Evolutionary conservation across 805 yeast species (phyloP).

Genomic region (Candida quercuum): DNA sequence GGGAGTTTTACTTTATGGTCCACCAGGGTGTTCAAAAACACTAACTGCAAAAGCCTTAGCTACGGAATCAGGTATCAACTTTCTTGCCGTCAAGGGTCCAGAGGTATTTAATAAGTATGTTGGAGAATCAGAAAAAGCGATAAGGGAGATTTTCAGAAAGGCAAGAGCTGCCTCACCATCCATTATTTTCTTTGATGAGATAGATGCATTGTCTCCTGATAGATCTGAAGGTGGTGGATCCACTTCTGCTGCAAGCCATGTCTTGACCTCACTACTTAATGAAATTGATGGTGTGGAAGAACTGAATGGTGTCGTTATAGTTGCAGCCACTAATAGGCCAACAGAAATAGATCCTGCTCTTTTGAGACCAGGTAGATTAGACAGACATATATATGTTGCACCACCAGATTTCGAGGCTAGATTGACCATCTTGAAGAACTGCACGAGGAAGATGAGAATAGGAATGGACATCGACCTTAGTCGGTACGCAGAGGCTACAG

Average conservation of each 20-base stretch:
- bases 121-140: slow-evolving; percentile 90
- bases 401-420: slow-evolving; percentile 89
- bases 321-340: slow-evolving; percentile 96
- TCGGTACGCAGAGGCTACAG: slow-evolving; percentile 56
- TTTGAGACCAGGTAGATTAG: slow-evolving; percentile 92
- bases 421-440: slow-evolving; percentile 66
- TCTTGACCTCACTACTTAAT: slow-evolving; percentile 82
- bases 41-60: slow-evolving; percentile 93
- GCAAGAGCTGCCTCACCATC: slow-evolving; percentile 96
- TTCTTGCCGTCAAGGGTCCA: slow-evolving; percentile 94
- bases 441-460: slow-evolving; percentile 59
- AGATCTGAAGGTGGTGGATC: slow-evolving; percentile 55
- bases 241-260: slow-evolving; percentile 75
- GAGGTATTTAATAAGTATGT: slow-evolving; percentile 93
- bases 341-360: slow-evolving; percentile 90
- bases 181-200: slow-evolving; percentile 92
- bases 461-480: slow-evolving; percentile 41
- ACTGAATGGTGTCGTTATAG: slow-evolving; percentile 83
- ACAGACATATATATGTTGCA: slow-evolving; percentile 85
- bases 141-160: slow-evolving; percentile 87
- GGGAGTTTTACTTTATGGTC: slow-evolving; percentile 91
- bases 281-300: slow-evolving; percentile 98
- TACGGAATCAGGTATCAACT: slow-evolving; percentile 90
- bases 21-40: slow-evolving; percentile 97
- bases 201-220: slow-evolving; percentile 84